These are phyloP conservation scores for Chrysoporthe austroafricana DNA, from an alignment of 2,329 filamentous ascomycete genomes.

Conservation along the genomic window DNA sequence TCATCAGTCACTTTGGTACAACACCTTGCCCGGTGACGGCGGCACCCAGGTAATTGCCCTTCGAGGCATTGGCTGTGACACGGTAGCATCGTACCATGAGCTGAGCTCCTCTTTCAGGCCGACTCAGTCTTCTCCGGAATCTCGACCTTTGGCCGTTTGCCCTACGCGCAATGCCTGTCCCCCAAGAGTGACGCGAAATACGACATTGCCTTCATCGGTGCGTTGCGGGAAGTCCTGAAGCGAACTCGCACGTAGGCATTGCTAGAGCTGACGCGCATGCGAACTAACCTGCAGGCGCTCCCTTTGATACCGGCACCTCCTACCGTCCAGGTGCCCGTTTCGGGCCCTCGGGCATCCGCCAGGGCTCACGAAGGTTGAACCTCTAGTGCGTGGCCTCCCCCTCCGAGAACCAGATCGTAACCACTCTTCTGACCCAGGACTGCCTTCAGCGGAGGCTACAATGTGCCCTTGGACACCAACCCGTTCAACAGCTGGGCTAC, in stretches of 20 bases:
- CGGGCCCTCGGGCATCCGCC: conserved; percentile 81
- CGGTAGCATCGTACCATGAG: background rate
- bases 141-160: conserved; percentile 79
- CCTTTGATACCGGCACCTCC: conserved; percentile 85
- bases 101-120: conserved; percentile 54
- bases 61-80: background rate
- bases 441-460: conserved; percentile 75
- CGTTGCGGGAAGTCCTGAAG: conserved; percentile 26
- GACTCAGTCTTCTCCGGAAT: conserved; percentile 90
- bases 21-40: conserved; percentile 78
- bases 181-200: conserved; percentile 68
- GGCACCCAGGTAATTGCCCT: conserved; percentile 69
- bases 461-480: conserved; percentile 78
- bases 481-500: conserved; percentile 82
- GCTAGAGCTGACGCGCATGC: background rate
- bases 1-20: conserved; percentile 80
- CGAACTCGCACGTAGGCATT: background rate
- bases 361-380: conserved; percentile 83
- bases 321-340: conserved; percentile 85
- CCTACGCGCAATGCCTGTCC: conserved; percentile 77
- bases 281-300: conserved; percentile 59
- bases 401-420: background rate
- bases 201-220: conserved; percentile 85
- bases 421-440: conserved; percentile 39
- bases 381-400: conserved; percentile 69